Evolutionary conservation across 2,329 filamentous ascomycete genomes (phyloP).

Genomic region (Penicillium sp.): DNA sequence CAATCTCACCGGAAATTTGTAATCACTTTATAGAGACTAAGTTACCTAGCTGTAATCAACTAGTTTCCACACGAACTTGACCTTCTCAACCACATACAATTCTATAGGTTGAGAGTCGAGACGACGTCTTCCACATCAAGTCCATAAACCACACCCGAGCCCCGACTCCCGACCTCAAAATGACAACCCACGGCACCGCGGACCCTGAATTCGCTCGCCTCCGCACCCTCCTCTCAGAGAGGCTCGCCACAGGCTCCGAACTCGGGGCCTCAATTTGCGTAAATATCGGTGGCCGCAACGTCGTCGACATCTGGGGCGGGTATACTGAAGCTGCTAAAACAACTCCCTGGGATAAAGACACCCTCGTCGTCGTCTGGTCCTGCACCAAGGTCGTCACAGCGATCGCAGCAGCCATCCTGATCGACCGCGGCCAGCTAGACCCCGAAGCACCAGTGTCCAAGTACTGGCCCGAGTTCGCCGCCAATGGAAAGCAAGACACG

Average conservation of each 20-base stretch:
- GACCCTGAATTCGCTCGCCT: constrained; percentile 39
- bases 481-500: constrained; percentile 31
- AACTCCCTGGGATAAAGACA: constrained; percentile 39
- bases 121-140: too few species aligned
- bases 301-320: constrained; percentile 45
- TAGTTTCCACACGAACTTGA: too few species aligned
- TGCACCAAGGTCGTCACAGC: constrained; percentile 27
- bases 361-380: constrained; percentile 29
- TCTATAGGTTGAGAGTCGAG: too few species aligned
- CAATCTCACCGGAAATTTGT: too few species aligned
- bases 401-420: constrained; percentile 25
- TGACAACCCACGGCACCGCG: constrained; percentile 37
- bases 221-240: constrained; percentile 33
- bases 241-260: constrained; percentile 41
- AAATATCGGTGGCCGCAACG: constrained; percentile 48
- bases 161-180: too few species aligned
- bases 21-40: too few species aligned
- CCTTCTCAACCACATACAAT: too few species aligned
- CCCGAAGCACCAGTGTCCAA: constrained; percentile 25
- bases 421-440: constrained; percentile 28
- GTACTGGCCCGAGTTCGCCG: constrained; percentile 36
- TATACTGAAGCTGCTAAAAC: constrained; percentile 24
- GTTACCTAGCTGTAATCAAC: too few species aligned
- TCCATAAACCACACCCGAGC: too few species aligned
- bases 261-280: constrained; percentile 45